Conservation (phyloP, 148 eudicot genomes). For the Suaeda aralocaspica region DNA sequence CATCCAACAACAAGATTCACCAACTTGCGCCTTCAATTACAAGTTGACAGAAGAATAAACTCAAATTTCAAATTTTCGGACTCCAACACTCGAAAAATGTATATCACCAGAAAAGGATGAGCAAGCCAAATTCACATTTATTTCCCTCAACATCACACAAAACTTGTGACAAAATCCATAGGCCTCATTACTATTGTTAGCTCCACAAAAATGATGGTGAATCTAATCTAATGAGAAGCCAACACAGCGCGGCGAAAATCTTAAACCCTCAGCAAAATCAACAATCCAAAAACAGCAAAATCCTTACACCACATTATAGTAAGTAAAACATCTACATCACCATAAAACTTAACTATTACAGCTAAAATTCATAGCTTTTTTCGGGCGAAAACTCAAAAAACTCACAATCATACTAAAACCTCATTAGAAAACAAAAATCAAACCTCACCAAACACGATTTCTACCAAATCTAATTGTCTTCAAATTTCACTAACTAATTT, state of each 20-base stretch:
- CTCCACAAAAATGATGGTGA: background rate
- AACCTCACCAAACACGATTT: constrained; percentile 9
- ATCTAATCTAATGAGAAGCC: constrained; percentile 9
- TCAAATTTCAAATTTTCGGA: background rate
- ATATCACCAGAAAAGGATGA: background rate
- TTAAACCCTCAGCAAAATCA: no score
- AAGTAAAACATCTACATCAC: background rate
- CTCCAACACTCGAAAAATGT: background rate
- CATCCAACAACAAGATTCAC: background rate
- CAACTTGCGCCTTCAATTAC: background rate
- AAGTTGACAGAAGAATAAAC: background rate
- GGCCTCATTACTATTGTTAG: background rate
- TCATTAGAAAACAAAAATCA: background rate
- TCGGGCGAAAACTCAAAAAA: background rate
- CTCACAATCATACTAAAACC: constrained; percentile 4
- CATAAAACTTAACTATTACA: background rate
- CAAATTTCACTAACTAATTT: constrained; percentile 9
- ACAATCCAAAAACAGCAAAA: constrained; percentile 5
- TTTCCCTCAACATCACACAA: constrained; percentile 15
- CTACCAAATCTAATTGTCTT: constrained; percentile 10
- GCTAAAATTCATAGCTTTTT: background rate
- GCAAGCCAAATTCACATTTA: background rate
- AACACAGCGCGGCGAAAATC: no score
- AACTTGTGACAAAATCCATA: constrained; percentile 17
- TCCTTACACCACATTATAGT: constrained; percentile 18